A percentile compares a stretch with the other conserved stretches of the same genome.
Evolutionary conservation across 108 stramenopile genomes (phyloP).

Genomic region (Schizochytrium sp.): DNA sequence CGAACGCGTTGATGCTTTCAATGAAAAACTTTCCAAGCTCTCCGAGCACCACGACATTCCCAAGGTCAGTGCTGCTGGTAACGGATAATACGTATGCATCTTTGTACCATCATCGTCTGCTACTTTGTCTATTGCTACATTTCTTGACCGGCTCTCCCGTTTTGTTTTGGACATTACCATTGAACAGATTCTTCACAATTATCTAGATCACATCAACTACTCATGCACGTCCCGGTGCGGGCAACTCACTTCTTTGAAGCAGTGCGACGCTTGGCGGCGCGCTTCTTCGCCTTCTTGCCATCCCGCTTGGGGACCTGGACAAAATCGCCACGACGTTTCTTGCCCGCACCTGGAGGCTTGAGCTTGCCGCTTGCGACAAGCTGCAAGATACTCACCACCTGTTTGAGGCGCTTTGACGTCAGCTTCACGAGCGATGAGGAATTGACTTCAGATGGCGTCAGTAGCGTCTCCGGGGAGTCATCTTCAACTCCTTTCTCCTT

Average conservation of each 20-base stretch:
- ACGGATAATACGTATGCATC: not conserved
- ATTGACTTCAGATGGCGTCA: not conserved
- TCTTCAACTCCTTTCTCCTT: not conserved
- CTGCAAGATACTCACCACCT: not conserved
- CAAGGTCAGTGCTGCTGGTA: not conserved
- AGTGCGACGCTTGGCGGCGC: not conserved
- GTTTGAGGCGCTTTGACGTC: not conserved
- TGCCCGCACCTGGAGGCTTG: not conserved
- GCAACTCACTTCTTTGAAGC: not conserved
- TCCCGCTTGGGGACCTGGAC: not conserved
- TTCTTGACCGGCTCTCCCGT: too few species aligned
- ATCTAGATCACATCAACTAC: not conserved
- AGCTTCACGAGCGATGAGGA: too few species aligned
- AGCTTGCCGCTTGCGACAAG: not conserved
- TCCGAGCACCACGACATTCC: constrained; percentile 14
- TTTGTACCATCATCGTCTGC: too few species aligned
- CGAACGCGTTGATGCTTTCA: not conserved
- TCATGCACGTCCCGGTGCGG: not conserved
- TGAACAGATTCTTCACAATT: too few species aligned
- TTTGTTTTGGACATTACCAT: too few species aligned
- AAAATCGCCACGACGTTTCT: not conserved
- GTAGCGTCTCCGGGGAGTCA: not conserved
- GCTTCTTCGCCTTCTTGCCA: not conserved
- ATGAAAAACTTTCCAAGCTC: not conserved
- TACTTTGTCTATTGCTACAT: too few species aligned